Conservation (phyloP, 441 rosid genomes). For the Populus hybrid region DNA sequence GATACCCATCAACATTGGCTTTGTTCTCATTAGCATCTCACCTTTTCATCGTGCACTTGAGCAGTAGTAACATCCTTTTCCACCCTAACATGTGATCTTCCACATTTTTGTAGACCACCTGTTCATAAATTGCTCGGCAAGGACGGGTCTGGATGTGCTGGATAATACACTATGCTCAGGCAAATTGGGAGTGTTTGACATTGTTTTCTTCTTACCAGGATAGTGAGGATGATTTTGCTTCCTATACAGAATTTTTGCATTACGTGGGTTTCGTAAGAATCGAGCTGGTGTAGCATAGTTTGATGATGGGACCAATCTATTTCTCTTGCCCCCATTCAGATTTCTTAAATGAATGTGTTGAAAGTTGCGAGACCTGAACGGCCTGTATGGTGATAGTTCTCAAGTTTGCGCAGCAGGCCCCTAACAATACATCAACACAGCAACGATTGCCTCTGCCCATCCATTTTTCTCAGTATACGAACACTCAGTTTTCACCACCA, state of each 20-base stretch:
- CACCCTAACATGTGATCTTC: constrained; percentile 14
- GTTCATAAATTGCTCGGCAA: constrained; percentile 91
- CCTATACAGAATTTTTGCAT: constrained; percentile 90
- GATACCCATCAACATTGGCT: not conserved
- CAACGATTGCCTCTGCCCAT: constrained; percentile 36
- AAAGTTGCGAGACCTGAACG: constrained; percentile 86
- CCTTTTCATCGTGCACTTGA: not conserved
- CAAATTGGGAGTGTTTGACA: constrained; percentile 77
- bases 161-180: constrained; percentile 68
- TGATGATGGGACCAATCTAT: constrained; percentile 82
- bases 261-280: constrained; percentile 83
- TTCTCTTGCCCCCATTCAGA: constrained; percentile 95
- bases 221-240: constrained; percentile 87
- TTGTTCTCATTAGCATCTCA: not conserved
- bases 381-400: constrained; percentile 91
- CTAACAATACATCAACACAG: constrained; percentile 30
- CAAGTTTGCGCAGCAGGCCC: constrained; percentile 59
- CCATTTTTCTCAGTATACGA: constrained; percentile 38
- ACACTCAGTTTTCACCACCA: constrained; percentile 36
- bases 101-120: constrained; percentile 74
- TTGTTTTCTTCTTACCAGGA: constrained; percentile 93
- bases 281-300: constrained; percentile 98
- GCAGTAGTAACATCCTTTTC: not conserved
- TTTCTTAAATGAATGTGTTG: constrained; percentile 74
- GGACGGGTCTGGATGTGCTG: constrained; percentile 96